phyloP scores from a whole-genome alignment of 164 flowering plant species.

The Magnolia officinalis region DNA sequence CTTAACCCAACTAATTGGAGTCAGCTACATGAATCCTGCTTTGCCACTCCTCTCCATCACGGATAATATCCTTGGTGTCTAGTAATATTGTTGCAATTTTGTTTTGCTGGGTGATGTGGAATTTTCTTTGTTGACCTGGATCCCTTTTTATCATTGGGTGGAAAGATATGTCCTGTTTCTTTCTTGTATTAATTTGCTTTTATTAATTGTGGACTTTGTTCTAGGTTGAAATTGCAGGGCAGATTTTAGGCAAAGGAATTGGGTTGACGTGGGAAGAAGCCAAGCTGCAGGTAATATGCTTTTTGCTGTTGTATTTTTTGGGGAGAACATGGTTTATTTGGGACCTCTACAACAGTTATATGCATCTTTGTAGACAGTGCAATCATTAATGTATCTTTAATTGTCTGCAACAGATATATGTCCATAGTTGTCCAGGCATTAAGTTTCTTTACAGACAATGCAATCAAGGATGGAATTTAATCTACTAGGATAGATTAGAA shows the following conservation, averaged over 20 bases:
- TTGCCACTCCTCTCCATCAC: neutral
- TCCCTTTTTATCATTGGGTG: neutral
- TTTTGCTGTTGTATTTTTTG: neutral
- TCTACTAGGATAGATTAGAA: no score
- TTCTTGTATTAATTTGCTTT: neutral
- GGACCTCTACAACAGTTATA: neutral
- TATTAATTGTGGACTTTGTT: slow-evolving; percentile 6
- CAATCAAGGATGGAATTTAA: no score
- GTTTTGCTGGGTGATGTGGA: neutral
- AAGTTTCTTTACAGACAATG: no score
- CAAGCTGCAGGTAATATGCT: slow-evolving; percentile 57
- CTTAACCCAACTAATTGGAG: no score
- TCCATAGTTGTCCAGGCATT: no score
- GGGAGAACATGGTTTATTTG: neutral
- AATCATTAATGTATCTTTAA: no score
- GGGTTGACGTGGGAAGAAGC: slow-evolving; percentile 90
- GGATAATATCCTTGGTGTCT: neutral
- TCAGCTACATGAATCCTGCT: neutral
- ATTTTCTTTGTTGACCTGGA: neutral
- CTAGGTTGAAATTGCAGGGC: slow-evolving; percentile 84
- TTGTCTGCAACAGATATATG: no score
- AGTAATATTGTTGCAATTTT: neutral
- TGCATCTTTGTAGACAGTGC: no score
- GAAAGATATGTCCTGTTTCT: neutral
- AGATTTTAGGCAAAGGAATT: slow-evolving; percentile 66